Conservation (phyloP, 2,329 filamentous ascomycete species). For the Cercospora sp. region DNA sequence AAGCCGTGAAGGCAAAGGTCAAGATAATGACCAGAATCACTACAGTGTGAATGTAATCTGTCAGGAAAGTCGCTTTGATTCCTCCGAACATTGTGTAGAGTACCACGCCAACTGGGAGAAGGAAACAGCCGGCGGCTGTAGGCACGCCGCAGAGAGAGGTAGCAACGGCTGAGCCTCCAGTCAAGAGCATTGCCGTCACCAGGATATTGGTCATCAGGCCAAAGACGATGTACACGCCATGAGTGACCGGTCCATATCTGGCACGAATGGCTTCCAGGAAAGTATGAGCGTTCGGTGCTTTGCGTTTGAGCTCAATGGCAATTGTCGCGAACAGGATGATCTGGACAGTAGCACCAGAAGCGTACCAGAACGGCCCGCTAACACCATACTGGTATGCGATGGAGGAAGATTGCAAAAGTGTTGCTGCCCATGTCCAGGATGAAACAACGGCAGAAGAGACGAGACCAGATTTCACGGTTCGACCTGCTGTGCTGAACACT, state of each 20-base stretch:
- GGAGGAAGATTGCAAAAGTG: slow-evolving; percentile 57
- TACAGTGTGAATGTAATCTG: slow-evolving; percentile 85
- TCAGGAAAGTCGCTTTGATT: slow-evolving; percentile 84
- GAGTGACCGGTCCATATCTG: slow-evolving; percentile 71
- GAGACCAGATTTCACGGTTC: slow-evolving; percentile 84
- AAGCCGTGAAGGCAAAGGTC: slow-evolving; percentile 78
- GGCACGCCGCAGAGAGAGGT: slow-evolving; percentile 70
- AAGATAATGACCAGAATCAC: slow-evolving; percentile 82
- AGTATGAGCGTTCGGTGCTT: slow-evolving; percentile 81
- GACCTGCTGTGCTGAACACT: slow-evolving; percentile 86
- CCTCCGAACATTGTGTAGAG: slow-evolving; percentile 74
- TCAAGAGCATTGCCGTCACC: slow-evolving; percentile 85
- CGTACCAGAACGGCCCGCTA: slow-evolving; percentile 66
- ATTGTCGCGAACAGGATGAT: slow-evolving; percentile 88
- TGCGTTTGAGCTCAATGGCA: slow-evolving; percentile 84
- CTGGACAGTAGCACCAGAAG: slow-evolving; percentile 73
- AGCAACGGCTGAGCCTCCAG: slow-evolving; percentile 69
- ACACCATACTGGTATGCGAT: slow-evolving; percentile 72
- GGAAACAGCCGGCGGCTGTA: slow-evolving; percentile 78
- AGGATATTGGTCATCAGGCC: slow-evolving; percentile 76
- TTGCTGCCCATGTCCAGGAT: slow-evolving; percentile 85
- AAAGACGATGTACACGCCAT: slow-evolving; percentile 79
- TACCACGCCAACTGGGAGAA: slow-evolving; percentile 73
- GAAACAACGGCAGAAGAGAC: slow-evolving; percentile 89
- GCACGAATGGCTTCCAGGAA: slow-evolving; percentile 76